Evolutionary conservation across 1,139 yeast species (phyloP).

Genomic region (Candida tetrigidarum): DNA sequence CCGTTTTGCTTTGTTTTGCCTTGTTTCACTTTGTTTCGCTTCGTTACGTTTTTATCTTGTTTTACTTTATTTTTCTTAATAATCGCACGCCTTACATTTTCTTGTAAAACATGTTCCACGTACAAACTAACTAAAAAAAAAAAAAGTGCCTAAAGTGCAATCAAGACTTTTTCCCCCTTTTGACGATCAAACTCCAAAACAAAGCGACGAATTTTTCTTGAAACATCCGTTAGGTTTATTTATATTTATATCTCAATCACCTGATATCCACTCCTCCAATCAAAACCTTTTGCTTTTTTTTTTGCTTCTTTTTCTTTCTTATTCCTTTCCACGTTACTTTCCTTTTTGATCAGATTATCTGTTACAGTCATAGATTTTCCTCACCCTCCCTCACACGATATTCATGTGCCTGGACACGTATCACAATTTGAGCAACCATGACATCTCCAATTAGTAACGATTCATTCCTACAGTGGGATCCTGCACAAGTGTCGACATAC

Average conservation of each 20-base stretch:
- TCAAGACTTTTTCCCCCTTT: conserved; percentile 1
- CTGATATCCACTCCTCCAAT: not conserved
- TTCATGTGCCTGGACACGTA: conserved; percentile 4
- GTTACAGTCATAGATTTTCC: not conserved
- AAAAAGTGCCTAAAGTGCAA: not conserved
- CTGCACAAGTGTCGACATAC: conserved; percentile 49
- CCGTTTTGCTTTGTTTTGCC: no score
- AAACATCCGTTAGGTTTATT: not conserved
- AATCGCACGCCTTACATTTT: conserved; percentile 4
- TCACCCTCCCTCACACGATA: not conserved
- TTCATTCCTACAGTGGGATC: conserved; percentile 50
- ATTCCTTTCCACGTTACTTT: not conserved
- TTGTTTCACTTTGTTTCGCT: not conserved
- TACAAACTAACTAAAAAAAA: not conserved
- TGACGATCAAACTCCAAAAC: conserved; percentile 1
- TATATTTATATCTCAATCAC: no score
- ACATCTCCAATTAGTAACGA: conserved; percentile 29
- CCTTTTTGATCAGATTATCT: not conserved
- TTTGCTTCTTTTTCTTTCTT: not conserved
- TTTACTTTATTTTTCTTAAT: not conserved
- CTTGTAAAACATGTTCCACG: conserved; percentile 2
- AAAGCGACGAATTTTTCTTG: not conserved
- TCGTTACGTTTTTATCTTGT: not conserved
- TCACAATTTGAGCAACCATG: conserved; percentile 10
- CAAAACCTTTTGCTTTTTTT: not conserved